phyloP scores from a whole-genome alignment of 2,329 filamentous ascomycete genomes.

The Aschersonia sp. region DNA sequence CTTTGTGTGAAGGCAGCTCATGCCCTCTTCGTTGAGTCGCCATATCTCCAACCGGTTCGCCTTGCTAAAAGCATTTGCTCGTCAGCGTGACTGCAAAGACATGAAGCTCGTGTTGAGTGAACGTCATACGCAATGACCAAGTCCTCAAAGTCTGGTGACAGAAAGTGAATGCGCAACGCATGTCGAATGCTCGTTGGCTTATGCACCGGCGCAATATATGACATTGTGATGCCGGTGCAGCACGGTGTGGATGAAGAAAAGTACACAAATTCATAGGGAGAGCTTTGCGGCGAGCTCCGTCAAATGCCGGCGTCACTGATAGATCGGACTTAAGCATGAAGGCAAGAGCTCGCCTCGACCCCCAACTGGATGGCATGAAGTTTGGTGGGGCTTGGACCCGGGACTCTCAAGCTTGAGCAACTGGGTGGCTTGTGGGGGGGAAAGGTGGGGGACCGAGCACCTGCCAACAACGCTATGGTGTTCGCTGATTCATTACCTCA shows the following conservation, averaged over 20 bases:
- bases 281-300: conserved; percentile 14
- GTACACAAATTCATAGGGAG: conserved; percentile 6
- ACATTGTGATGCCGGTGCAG: conserved; percentile 42
- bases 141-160: conserved; percentile 61
- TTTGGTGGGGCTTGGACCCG: too few species aligned
- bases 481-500: too few species aligned
- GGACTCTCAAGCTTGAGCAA: background rate
- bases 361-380: too few species aligned
- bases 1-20: conserved; percentile 52
- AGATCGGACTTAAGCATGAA: background rate
- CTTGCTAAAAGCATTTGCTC: conserved; percentile 38
- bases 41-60: conserved; percentile 80
- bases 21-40: conserved; percentile 47
- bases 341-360: conserved; percentile 1
- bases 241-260: background rate
- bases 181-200: conserved; percentile 81
- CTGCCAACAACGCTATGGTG: too few species aligned
- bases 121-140: conserved; percentile 69
- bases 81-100: background rate
- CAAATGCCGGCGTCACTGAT: conserved; percentile 1
- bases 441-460: background rate
- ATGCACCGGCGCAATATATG: conserved; percentile 90
- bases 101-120: conserved; percentile 1
- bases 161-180: conserved; percentile 67
- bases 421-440: background rate